phyloP scores from a whole-genome alignment of 176 grass and related monocot genomes.

The Avena sativa region DNA sequence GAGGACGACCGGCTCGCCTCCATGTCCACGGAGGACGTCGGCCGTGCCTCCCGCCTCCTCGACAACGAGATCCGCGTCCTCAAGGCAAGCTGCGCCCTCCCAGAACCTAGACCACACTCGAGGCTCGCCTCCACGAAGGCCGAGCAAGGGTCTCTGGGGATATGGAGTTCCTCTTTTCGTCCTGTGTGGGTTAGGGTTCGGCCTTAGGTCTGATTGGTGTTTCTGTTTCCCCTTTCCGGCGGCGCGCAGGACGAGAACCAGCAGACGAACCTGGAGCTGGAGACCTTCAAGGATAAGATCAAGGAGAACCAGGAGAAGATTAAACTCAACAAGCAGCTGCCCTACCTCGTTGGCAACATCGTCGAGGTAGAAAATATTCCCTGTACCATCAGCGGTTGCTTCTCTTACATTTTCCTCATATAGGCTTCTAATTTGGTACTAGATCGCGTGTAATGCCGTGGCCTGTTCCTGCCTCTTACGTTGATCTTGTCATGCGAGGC shows the following conservation, averaged over 20 bases:
- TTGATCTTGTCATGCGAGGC: too few relatives aligned
- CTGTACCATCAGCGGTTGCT: too few relatives aligned
- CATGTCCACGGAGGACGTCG: conserved; percentile 75
- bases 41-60: conserved; percentile 66
- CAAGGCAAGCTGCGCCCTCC: conserved; percentile 54
- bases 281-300: conserved; percentile 73
- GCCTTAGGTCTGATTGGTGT: neutral
- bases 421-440: too few relatives aligned
- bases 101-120: conserved; percentile 15
- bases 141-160: too few relatives aligned
- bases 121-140: too few relatives aligned
- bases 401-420: too few relatives aligned
- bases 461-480: too few relatives aligned
- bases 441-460: too few relatives aligned
- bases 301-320: conserved; percentile 91
- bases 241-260: conserved; percentile 68
- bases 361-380: conserved; percentile 55
- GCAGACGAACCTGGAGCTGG: conserved; percentile 68
- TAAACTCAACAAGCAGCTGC: conserved; percentile 82
- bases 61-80: conserved; percentile 86
- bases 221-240: neutral
- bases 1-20: conserved; percentile 76
- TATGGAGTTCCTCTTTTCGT: neutral
- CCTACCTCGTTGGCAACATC: conserved; percentile 78
- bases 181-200: neutral